Percentiles rank a stretch among this genome's conserved stretches.
Conservation (phyloP, 768 basidiomycete genomes). For the Pleurotus pulmonarius region DNA sequence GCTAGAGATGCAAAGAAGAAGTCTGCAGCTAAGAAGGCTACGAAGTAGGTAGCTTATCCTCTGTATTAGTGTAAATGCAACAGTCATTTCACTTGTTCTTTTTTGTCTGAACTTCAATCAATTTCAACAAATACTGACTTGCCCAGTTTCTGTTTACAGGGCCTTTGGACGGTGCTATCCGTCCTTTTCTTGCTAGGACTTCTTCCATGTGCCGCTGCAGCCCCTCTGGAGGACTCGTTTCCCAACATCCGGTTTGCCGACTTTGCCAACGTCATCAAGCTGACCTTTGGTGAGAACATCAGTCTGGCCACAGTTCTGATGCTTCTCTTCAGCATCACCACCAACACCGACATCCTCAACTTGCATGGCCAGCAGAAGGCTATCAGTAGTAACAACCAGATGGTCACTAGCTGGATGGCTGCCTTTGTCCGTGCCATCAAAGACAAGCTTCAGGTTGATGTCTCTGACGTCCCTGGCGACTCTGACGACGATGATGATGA, state of each 20-base stretch:
- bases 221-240: neutral
- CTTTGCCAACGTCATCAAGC: neutral
- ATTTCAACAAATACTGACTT: too few species aligned
- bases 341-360: conserved; percentile 1
- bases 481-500: neutral
- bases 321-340: neutral
- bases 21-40: neutral
- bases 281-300: neutral
- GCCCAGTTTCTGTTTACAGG: too few species aligned
- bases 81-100: too few species aligned
- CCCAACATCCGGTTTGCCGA: neutral
- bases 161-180: too few species aligned
- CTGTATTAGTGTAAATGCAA: too few species aligned
- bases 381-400: neutral
- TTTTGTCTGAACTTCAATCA: too few species aligned
- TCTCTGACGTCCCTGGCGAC: neutral
- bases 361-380: conserved; percentile 1
- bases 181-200: neutral
- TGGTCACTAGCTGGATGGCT: neutral
- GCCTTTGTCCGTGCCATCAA: neutral
- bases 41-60: too few species aligned
- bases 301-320: conserved; percentile 1
- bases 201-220: neutral
- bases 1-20: neutral
- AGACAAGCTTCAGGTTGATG: neutral